phyloP scores from a whole-genome alignment of 129 eudicot species.

The Arctium minus region DNA sequence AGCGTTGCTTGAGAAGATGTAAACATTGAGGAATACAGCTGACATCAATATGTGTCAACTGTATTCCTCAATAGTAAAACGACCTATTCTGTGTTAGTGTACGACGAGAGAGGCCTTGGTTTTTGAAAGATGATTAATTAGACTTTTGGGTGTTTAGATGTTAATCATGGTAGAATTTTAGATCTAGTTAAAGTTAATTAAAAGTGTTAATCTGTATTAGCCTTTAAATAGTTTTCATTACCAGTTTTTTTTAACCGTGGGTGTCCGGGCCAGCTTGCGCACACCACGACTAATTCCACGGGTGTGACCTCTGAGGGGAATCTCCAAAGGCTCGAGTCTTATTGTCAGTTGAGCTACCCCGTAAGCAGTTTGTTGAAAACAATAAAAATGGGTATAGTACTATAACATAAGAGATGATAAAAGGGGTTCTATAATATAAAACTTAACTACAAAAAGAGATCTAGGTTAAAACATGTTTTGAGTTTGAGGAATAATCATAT shows the following conservation, averaged over 20 bases:
- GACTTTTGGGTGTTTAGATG: not conserved
- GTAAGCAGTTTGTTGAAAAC: not conserved
- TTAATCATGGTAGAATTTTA: not conserved
- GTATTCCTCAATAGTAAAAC: not conserved
- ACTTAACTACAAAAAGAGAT: not conserved
- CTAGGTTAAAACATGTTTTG: not conserved
- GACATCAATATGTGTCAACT: not conserved
- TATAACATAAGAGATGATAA: not conserved
- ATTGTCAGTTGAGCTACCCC: too few relatives aligned
- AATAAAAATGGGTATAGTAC: not conserved
- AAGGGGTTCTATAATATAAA: not conserved
- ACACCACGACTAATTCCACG: too few relatives aligned
- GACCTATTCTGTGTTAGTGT: not conserved
- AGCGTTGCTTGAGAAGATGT: slow-evolving; percentile 33
- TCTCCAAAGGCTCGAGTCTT: too few relatives aligned
- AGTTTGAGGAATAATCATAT: too few relatives aligned
- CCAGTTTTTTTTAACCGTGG: not conserved
- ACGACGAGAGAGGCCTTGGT: not conserved
- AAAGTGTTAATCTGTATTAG: not conserved
- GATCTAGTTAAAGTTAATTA: not conserved
- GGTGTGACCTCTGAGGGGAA: too few relatives aligned
- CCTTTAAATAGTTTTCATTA: not conserved
- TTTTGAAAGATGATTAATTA: not conserved
- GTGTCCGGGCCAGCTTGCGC: too few relatives aligned
- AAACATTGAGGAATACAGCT: not conserved